Percentiles rank a stretch among this genome's conserved stretches.
phyloP scores from a whole-genome alignment of 768 basidiomycete genomes.

The Artomyces pyxidatus region DNA sequence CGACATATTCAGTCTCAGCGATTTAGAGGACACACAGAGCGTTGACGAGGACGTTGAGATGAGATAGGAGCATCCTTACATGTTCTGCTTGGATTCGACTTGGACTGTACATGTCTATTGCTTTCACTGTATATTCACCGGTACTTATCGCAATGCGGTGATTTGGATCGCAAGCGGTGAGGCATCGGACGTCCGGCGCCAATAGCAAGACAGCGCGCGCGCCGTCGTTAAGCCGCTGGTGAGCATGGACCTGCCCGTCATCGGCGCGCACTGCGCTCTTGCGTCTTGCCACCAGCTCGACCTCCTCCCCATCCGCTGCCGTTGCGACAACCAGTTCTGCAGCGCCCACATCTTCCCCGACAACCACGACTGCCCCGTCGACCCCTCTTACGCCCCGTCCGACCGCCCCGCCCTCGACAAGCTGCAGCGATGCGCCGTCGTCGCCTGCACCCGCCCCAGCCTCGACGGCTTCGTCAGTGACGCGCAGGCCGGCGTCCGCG shows the following conservation, averaged over 20 bases:
- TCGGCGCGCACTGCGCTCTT: slow-evolving; percentile 63
- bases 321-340: slow-evolving; percentile 56
- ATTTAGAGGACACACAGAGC: slow-evolving; percentile 1
- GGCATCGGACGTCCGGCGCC: too few species aligned
- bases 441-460: slow-evolving; percentile 46
- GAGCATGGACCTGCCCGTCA: slow-evolving; percentile 36
- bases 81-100: too few species aligned
- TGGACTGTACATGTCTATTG: too few species aligned
- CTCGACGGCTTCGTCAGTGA: slow-evolving; percentile 34
- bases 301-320: slow-evolving; percentile 70
- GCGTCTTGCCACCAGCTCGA: slow-evolving; percentile 54
- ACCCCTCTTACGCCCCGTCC: slow-evolving; percentile 1
- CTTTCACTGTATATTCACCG: too few species aligned
- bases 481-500: slow-evolving; percentile 19
- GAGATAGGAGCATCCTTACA: too few species aligned
- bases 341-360: slow-evolving; percentile 51
- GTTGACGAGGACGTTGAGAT: slow-evolving; percentile 11
- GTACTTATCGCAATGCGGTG: too few species aligned
- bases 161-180: too few species aligned
- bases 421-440: slow-evolving; percentile 42
- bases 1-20: neutral
- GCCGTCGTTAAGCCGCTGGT: too few species aligned
- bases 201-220: too few species aligned
- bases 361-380: slow-evolving; percentile 45
- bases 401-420: slow-evolving; percentile 16